Evolutionary conservation across 1,139 yeast genomes (phyloP).

Genomic region (Diutina siamensis): DNA sequence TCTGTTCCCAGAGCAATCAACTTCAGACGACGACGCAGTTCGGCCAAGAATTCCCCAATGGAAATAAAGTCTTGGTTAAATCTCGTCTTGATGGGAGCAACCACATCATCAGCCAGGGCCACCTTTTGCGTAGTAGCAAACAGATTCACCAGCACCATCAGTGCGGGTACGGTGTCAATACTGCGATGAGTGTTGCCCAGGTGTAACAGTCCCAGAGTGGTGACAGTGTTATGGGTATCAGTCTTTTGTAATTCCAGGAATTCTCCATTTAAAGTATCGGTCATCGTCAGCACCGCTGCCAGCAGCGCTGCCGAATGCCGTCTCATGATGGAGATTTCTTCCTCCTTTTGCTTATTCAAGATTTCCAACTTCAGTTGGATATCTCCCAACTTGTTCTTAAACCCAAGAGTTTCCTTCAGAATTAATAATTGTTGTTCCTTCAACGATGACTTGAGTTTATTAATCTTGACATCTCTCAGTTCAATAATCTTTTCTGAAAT

Average conservation of each 20-base stretch:
- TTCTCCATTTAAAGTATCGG: neutral
- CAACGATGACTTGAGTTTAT: conserved; percentile 39
- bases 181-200: neutral
- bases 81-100: conserved; percentile 8
- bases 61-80: neutral
- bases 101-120: neutral
- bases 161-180: neutral
- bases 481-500: conserved; percentile 50
- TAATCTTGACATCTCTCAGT: conserved; percentile 48
- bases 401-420: conserved; percentile 38
- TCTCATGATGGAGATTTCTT: conserved; percentile 4
- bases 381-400: conserved; percentile 38
- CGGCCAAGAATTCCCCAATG: conserved; percentile 10
- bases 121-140: conserved; percentile 2
- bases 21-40: conserved; percentile 8
- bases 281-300: conserved; percentile 5
- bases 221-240: conserved; percentile 6
- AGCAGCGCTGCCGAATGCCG: conserved; percentile 7
- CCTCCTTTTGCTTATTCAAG: conserved; percentile 6
- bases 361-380: conserved; percentile 28
- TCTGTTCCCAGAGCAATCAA: conserved; percentile 7
- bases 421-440: conserved; percentile 40
- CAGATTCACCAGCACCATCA: neutral
- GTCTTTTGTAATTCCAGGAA: neutral
- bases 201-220: conserved; percentile 8